phyloP scores from a whole-genome alignment of 768 basidiomycete species.

The Suillus subaureus region DNA sequence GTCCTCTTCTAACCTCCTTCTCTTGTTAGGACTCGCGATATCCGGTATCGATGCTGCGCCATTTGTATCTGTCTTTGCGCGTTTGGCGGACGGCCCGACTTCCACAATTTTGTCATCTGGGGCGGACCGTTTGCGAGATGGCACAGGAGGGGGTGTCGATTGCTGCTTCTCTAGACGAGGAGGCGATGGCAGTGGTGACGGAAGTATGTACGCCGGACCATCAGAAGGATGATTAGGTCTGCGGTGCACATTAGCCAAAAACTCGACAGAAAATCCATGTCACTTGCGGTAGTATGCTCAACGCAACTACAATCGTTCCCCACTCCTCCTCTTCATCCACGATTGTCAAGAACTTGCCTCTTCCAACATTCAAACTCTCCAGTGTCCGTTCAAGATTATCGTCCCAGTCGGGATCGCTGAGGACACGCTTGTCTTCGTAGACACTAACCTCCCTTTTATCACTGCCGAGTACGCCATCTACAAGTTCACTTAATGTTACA shows the following conservation, averaged over 20 bases:
- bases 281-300: conserved; percentile 74
- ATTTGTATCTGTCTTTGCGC: conserved; percentile 42
- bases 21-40: conserved; percentile 61
- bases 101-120: conserved; percentile 60
- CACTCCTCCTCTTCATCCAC: conserved; percentile 85
- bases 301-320: conserved; percentile 69
- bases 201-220: conserved; percentile 60
- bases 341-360: conserved; percentile 87
- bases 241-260: conserved; percentile 4
- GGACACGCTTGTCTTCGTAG: conserved; percentile 82
- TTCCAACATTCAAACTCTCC: conserved; percentile 74
- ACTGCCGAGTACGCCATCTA: conserved; percentile 63
- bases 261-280: not conserved
- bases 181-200: conserved; percentile 63
- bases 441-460: conserved; percentile 68
- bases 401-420: conserved; percentile 93
- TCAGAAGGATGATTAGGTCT: conserved; percentile 61
- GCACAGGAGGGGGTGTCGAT: conserved; percentile 44
- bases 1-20: conserved; percentile 68
- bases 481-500: conserved; percentile 71
- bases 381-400: conserved; percentile 84
- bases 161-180: conserved; percentile 42
- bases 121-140: conserved; percentile 57
- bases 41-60: conserved; percentile 22
- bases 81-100: conserved; percentile 61